Evolutionary conservation across 2,329 filamentous ascomycete genomes (phyloP).

Genomic region (Ciborinia camelliae): DNA sequence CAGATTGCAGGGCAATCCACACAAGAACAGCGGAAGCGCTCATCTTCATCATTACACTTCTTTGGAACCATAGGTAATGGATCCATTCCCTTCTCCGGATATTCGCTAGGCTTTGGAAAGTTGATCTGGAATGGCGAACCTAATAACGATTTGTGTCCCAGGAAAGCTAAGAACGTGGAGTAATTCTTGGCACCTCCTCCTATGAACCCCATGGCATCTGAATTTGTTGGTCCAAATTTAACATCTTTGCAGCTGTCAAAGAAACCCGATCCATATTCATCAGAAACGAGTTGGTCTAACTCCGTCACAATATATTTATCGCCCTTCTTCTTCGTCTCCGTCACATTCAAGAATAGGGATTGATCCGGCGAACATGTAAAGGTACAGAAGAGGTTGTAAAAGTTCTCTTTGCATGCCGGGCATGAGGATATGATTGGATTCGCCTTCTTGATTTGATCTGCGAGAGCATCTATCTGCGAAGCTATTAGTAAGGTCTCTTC

Average conservation of each 20-base stretch:
- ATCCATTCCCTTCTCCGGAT: conserved; percentile 66
- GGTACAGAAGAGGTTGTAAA: conserved; percentile 96
- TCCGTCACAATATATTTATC: conserved; percentile 69
- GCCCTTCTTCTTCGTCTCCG: conserved; percentile 59
- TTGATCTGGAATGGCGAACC: conserved; percentile 99
- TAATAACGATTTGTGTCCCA: conserved; percentile 77
- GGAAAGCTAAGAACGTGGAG: conserved; percentile 79
- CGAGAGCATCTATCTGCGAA: conserved; percentile 68
- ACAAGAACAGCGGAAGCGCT: conserved; percentile 84
- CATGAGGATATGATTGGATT: conserved; percentile 89
- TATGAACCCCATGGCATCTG: conserved; percentile 92
- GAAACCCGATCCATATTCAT: conserved; percentile 81
- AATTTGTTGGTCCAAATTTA: conserved; percentile 93
- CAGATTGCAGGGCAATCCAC: conserved; percentile 89
- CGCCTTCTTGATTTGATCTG: conserved; percentile 80
- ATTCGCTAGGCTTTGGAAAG: conserved; percentile 62
- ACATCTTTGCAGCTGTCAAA: conserved; percentile 98
- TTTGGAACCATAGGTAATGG: conserved; percentile 70
- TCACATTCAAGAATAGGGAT: conserved; percentile 92
- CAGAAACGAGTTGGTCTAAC: conserved; percentile 82
- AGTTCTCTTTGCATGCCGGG: conserved; percentile 96
- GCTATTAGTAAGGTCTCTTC: conserved; percentile 4
- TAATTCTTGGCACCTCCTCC: conserved; percentile 93
- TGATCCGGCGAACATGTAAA: conserved; percentile 98
- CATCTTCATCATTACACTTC: conserved; percentile 85